A percentile compares a stretch with the other conserved stretches of the same genome.
phyloP scores from a whole-genome alignment of 176 grass and related monocot genomes.

The Eleusine indica region DNA sequence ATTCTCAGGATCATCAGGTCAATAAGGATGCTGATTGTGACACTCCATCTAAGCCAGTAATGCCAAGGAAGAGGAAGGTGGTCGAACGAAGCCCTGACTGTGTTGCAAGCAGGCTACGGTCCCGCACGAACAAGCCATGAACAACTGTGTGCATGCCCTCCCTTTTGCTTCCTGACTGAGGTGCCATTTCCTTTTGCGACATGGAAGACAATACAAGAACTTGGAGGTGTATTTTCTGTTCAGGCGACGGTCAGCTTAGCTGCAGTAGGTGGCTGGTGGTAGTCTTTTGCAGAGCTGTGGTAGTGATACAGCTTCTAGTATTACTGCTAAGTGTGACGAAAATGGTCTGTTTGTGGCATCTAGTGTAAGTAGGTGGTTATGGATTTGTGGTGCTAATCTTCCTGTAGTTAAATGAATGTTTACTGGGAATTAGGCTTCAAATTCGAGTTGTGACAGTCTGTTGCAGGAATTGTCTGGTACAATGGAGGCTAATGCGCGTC shows the following conservation, averaged over 20 bases:
- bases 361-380: not conserved
- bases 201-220: not conserved
- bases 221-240: not conserved
- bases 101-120: not conserved
- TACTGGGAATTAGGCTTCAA: not conserved
- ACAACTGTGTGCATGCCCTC: not conserved
- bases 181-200: not conserved
- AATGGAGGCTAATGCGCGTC: too few relatives aligned
- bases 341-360: not conserved
- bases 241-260: not conserved
- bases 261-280: not conserved
- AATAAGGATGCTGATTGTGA: conserved; percentile 29
- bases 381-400: not conserved
- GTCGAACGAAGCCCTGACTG: conserved; percentile 44
- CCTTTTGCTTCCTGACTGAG: not conserved
- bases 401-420: not conserved
- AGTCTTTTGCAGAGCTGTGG: not conserved
- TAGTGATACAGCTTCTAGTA: not conserved
- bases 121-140: not conserved
- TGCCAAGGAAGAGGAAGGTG: conserved; percentile 42
- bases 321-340: not conserved
- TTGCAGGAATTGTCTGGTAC: too few relatives aligned
- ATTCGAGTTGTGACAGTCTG: too few relatives aligned
- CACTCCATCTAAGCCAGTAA: conserved; percentile 29
- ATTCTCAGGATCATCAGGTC: conserved; percentile 11